Evolutionary conservation across 345 rosid species (phyloP), one percentile per base, ranked within the genome.

Genomic region (Brassica cretica): DNA sequence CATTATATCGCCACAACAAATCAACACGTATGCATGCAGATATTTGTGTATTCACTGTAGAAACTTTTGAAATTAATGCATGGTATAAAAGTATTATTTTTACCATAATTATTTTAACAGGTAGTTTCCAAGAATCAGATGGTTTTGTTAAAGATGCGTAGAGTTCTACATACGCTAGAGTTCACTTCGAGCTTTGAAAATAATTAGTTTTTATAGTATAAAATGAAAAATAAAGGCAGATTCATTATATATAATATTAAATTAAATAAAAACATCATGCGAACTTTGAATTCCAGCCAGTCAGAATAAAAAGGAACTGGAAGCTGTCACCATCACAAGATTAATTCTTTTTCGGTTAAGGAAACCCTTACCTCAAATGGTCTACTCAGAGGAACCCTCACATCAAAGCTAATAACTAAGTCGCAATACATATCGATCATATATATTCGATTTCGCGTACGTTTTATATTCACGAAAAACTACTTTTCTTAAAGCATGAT

Each of bases 361-460:
- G 83, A 71, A 80, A 70, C 80, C 64, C 14, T 58, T 70, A 46
- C 83, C 76, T 29, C 29, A 80, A 70, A 58, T 80, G 76, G 58
- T 64, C 76, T 58, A 29, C 66, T 35, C 55, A 24, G 3, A 80
- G 64, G 83, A 70, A 56, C 66, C 71, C 10, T 64, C 68, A 68
- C 27, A 53, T 18, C 56, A n/a, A 72, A 78, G 58, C 66, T 55
- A 61, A 16, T 37, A 61, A 35, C 44, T 46, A 11, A 56, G 18
- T 58, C 72, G 25, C 72, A 63, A 55, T 14, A 27, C 29, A 56
- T 29, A 44, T 78, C 62, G 18, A 65, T 46, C 18, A 49, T 65
- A 78, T 30, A 58, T 72, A 58, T 72, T 72, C 39, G 63, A 59
- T 72, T 67, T 46, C 56, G n/a, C 56, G 56, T 49, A 49, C 56